Base-by-base conservation (phyloP, 2,329 filamentous ascomycete species). In the Nectriaceae sp. region DNA sequence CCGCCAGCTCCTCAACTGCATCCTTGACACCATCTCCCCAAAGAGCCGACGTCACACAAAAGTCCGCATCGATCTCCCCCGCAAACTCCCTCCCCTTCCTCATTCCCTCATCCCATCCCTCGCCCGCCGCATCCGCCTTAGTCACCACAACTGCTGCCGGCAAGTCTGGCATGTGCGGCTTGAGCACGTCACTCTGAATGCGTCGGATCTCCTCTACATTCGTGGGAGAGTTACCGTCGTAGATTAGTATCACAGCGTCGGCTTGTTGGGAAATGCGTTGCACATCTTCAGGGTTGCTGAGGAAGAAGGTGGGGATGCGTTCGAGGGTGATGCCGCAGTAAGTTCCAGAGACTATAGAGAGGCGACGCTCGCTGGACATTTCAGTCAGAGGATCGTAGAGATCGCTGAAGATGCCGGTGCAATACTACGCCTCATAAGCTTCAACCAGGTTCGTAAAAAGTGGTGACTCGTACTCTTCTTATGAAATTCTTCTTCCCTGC, bases 401-500 rank as follows among this genome's bases (percentile, higher is more conserved):
- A 38, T 57, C 45, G 46, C 48, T 55, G 22, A 57, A 57, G 22
- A 53, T 33, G 3, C 47, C 54, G 26, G 44, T 41, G 37, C 54
- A 57, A 40, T 57, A 57, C 54, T 57, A 5, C 11, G 19, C 1
- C n/a, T 15, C 18, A 31, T 44, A 22, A 37, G 33, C 16, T 41
- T 3, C 43, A 40, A 21, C 16, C 19, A 13, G 11, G n/a, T 6
- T 36, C 20, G 19, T 22, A 11, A 11, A 3, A 26, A 37, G 6
- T 35, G 21, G 33, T 21, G 22, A 51, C n/a, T 48, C 56, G 53
- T 22, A 59, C 56, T 40, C 56, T 48, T 18, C 53, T 40, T 47
- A 57, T 52, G n/a, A 59, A 47, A 33, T 53, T 51, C 44, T 55
- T 50, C 44, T 59, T 59, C 15, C 56, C 56, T n/a, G 48, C 38